Base-by-base conservation (phyloP, 1,139 yeast species). In the Pichia sp. region DNA sequence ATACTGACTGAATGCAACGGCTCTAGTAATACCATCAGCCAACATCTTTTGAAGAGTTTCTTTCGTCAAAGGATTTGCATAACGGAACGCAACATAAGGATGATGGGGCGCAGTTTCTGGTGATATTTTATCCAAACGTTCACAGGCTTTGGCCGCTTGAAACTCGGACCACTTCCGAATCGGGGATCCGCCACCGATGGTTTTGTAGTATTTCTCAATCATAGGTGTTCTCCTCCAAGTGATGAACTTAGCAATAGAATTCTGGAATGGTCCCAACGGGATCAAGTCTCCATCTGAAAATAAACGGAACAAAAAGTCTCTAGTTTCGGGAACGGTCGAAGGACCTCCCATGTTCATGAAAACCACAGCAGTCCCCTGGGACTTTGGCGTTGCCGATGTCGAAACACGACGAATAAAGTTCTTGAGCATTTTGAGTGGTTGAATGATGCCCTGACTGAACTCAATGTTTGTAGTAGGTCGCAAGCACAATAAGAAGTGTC, bases 301-400 rank as follows among this genome's bases (percentile, higher is more conserved):
- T 55, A 92, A 74, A 50, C 95, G 76, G 54, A 78, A 76, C 51
- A 92, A 73, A 67, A 92, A 92, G 64, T 89, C 96, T 62, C 82
- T 73, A 0, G 97, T 93, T 69, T 93, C 98, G 7, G 79, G 75
- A 15, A 87, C 82, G 3, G 85, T 87, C 8, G 96, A 84, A 1
- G 99, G 99, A 0, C 99, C 99, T 11, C 99, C 99, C 99, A 95
- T 95, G 68, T 95, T 95, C 95, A 95, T 87, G 70, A 95, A 87
- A 53, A 95, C 93, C 31, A 95, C 80, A 0, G 81, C 85, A 0
- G 85, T 81, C 4, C 66, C 68, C n/a, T 59, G 55, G 6, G 56
- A 47, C 30, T 51, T 49, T 6, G 48, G 32, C 4, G 38, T 47
- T 2, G 50, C 30, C 26, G 51, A 19, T 1, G 54, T 56, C 3